phyloP scores from a whole-genome alignment of 2,329 filamentous ascomycete genomes.

The Plectosphaerella cucumerina region DNA sequence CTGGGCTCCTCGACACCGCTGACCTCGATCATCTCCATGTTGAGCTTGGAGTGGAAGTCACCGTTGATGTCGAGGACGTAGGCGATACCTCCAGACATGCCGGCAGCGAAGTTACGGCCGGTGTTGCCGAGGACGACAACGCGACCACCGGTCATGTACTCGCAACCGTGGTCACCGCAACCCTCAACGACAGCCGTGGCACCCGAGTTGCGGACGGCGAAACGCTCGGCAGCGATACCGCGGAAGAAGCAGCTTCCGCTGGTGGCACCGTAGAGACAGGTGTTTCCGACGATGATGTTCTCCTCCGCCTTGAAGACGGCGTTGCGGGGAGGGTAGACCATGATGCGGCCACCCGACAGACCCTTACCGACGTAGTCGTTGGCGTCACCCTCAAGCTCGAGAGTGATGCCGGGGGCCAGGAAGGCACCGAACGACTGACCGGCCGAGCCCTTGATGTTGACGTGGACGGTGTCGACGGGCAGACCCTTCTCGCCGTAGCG shows the following conservation, averaged over 20 bases:
- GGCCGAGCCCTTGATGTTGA: conserved; percentile 93
- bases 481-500: conserved; percentile 85
- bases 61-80: conserved; percentile 87
- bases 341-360: conserved; percentile 85
- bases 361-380: conserved; percentile 98
- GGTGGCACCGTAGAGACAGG: conserved; percentile 92
- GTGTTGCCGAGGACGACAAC: conserved; percentile 82
- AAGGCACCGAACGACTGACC: conserved; percentile 96
- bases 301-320: conserved; percentile 95
- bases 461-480: conserved; percentile 89
- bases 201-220: conserved; percentile 94
- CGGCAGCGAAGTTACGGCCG: conserved; percentile 94
- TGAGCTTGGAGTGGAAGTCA: conserved; percentile 90
- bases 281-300: conserved; percentile 90
- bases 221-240: conserved; percentile 91
- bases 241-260: conserved; percentile 93
- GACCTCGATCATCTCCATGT: conserved; percentile 95
- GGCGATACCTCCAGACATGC: conserved; percentile 97
- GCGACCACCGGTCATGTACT: conserved; percentile 98
- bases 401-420: conserved; percentile 85
- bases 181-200: conserved; percentile 95
- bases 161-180: conserved; percentile 91
- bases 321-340: conserved; percentile 86
- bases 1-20: conserved; percentile 76
- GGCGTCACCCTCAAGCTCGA: conserved; percentile 91